Evolutionary conservation across 441 rosid species (phyloP), one percentile per base, ranked within the genome.

Genomic region (Aleurites moluccanus): DNA sequence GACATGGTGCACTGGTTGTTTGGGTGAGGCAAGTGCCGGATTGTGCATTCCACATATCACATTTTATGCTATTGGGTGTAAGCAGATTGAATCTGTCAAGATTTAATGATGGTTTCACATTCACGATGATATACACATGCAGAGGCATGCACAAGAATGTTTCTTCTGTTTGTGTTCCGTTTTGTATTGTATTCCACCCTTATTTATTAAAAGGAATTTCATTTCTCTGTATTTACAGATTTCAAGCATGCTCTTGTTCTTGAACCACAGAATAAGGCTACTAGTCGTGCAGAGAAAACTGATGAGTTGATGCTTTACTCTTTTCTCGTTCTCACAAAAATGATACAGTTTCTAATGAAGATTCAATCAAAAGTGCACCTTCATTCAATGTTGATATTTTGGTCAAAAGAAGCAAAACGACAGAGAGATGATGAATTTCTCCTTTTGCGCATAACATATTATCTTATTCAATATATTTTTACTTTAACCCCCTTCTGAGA

Each of bases 231-330:
- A 20, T 62, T 69, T 65, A 83, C 90, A 94, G 99, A 94, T 90
- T 94, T 92, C 90, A 87, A 78, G 82, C 90, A 90, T 70, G 97
- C 97, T 8, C 88, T 85, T 66, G 97, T 92, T 77, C 96, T 94
- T 28, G 99, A 92, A 74, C 99, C 99, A 1, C 92, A 88, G 44
- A 94, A 94, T 69, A 92, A 94, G 84, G 88, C 73, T 0, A 97
- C 99, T 56, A 82, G 75, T 75, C 25, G 13, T 4, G 91, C 93
- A 15, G 97, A 86, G 70, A 86, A 84, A 90, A 83, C 75, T 80
- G 81, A 77, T 86, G 85, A 80, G 84, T 63, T 89, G 85, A 85
- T 75, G 45, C 33, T 52, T 69, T 25, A 55, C n/a, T 56, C 23
- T 61, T 10, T 18, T 10, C 0, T n/a, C 27, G 33, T 20, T 35